These are phyloP conservation scores for Erythrophleum ivorense DNA, from an alignment of 331 rosid species.

Conservation along the genomic window DNA sequence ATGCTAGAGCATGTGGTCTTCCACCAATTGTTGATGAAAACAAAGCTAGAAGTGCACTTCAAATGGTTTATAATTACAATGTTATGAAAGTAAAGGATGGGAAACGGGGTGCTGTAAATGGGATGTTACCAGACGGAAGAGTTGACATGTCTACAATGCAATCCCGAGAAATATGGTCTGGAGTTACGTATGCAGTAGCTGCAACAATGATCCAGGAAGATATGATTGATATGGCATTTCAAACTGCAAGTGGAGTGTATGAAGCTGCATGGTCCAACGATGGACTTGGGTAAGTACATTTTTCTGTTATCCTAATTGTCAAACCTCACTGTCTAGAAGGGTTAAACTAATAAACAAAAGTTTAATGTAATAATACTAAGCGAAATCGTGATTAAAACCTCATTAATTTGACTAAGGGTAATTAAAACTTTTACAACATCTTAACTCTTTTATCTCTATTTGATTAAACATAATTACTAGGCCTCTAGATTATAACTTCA, in stretches of 20 bases:
- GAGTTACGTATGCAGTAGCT: constrained; percentile 91
- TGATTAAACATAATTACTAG: too few species aligned
- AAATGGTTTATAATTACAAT: constrained; percentile 68
- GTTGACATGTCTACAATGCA: constrained; percentile 83
- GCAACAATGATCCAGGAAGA: constrained; percentile 95
- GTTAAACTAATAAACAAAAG: too few species aligned
- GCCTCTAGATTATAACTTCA: too few species aligned
- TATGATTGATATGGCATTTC: constrained; percentile 80
- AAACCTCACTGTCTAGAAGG: too few species aligned
- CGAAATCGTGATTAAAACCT: too few species aligned
- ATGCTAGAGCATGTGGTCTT: constrained; percentile 88
- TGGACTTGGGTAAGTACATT: constrained; percentile 80
- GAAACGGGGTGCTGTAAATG: constrained; percentile 87
- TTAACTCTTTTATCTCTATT: too few species aligned
- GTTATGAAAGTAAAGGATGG: constrained; percentile 81
- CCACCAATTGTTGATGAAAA: constrained; percentile 74
- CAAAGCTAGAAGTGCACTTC: constrained; percentile 72
- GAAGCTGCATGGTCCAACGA: constrained; percentile 83
- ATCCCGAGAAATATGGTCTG: constrained; percentile 97
- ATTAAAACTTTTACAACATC: too few species aligned
- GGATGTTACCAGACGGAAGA: constrained; percentile 90
- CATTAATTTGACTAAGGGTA: too few species aligned
- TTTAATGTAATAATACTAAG: too few species aligned
- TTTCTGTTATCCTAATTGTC: not conserved
- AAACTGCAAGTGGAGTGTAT: constrained; percentile 75